Base-by-base conservation (phyloP, 2,329 filamentous ascomycete genomes). In the Aspergillus spinulosporus region DNA sequence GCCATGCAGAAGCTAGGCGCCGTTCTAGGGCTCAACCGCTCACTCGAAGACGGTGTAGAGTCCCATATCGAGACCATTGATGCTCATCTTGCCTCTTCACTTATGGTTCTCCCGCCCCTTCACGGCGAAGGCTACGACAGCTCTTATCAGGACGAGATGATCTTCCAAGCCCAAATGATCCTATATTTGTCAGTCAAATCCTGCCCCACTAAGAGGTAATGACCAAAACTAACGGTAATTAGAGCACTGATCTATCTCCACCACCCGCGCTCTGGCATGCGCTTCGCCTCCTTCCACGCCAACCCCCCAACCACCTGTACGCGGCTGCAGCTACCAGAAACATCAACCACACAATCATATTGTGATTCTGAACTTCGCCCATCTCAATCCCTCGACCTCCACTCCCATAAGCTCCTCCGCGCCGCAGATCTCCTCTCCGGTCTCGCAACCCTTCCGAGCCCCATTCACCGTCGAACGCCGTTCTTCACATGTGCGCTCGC, bases 401-500 rank as follows among this genome's bases (percentile, higher is more conserved):
- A 92, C 73, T 89, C 89, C 0, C 83, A 83, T n/a, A 90, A 92
- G 72, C 89, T 88, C 8, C 83, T 93, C 54, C 82, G 84, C n/a
- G 87, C 89, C 0, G 90, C 91, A 0, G 85, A 86, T 62, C 84
- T 86, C 51, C 87, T 95, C 60, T 87, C 86, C 59, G 87, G 88
- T 1, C 84, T 93, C 21, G 87, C 88, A 0, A 84, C 86, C 2
- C 64, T 63, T 7, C 65, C 61, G 3, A 62, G 47, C 46, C 80
- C 84, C 0, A 74, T 92, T 3, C 78, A 85, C 2, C 82, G 82
- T 31, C 89, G 93, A 71, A 89, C 84, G 0, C 88, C 90, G 59
- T 90, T 91, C 72, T 89, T 92, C 73, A 88, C 85, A n/a, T 92
- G 88, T 67, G 86, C 87, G 26, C 77, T 92, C 46, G 88, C 88